Conservation (phyloP, 2,329 filamentous ascomycete genomes). For the Ophiostoma ulmi region DNA sequence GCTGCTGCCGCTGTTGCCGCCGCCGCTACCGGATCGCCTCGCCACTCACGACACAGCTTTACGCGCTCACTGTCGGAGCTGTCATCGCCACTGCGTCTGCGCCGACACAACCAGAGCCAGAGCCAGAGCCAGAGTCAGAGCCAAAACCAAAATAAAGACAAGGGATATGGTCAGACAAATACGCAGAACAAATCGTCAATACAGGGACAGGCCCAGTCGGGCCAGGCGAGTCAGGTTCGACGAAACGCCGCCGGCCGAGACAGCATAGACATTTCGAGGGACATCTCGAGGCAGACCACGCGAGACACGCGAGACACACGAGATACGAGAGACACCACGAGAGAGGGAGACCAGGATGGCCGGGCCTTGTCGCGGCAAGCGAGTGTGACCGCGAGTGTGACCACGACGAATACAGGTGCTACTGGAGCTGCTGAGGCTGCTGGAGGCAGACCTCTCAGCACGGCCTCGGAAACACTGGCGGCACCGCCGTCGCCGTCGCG, state of each 20-base stretch:
- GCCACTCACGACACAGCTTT: slow-evolving; percentile 47
- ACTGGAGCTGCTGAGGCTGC: too few species aligned
- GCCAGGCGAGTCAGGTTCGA: background rate
- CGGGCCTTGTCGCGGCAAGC: slow-evolving; percentile 5
- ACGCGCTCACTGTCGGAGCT: slow-evolving; percentile 53
- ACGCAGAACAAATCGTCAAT: slow-evolving; percentile 16
- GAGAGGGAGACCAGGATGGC: background rate
- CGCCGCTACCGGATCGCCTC: slow-evolving; percentile 31
- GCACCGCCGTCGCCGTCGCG: slow-evolving; percentile 9
- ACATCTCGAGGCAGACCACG: too few species aligned
- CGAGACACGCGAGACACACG: background rate
- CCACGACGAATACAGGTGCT: too few species aligned
- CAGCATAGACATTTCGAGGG: too few species aligned
- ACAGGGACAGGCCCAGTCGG: background rate
- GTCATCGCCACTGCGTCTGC: slow-evolving; percentile 43
- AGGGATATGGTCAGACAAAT: slow-evolving; percentile 21
- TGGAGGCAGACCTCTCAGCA: background rate
- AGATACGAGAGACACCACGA: background rate
- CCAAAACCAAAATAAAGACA: slow-evolving; percentile 36
- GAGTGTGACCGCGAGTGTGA: background rate
- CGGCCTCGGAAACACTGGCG: background rate
- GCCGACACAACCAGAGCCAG: slow-evolving; percentile 34
- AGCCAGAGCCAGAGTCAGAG: slow-evolving; percentile 38
- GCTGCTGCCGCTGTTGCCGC: background rate
- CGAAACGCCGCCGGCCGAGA: background rate